Percentiles rank a stretch among this genome's conserved stretches.
Evolutionary conservation across 192 early-diverging fungal species (phyloP).

Genomic region (Linderina pennispora): DNA sequence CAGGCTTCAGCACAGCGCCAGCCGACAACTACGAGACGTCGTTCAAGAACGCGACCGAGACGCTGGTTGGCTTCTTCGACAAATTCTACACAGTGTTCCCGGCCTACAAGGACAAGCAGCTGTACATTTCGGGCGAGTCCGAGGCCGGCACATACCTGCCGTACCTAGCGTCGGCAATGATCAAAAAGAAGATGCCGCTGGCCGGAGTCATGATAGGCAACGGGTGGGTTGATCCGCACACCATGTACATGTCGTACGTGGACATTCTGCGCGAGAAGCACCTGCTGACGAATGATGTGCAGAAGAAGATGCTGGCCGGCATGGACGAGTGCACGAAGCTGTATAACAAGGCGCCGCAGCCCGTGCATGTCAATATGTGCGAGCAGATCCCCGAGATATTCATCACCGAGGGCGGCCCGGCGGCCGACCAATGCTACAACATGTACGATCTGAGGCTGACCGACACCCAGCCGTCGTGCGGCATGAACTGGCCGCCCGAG

Average conservation of each 20-base stretch:
- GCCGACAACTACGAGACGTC: constrained; percentile 9
- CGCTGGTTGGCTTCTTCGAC: constrained; percentile 51
- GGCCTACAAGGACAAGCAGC: constrained; percentile 37
- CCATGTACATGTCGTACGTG: constrained; percentile 50
- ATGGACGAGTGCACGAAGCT: constrained; percentile 34
- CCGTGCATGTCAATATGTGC: constrained; percentile 37
- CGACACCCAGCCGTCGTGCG: constrained; percentile 56
- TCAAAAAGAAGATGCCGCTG: constrained; percentile 47
- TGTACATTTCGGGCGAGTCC: constrained; percentile 72
- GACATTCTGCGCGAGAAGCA: constrained; percentile 35
- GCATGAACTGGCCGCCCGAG: constrained; percentile 52
- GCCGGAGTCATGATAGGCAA: constrained; percentile 61
- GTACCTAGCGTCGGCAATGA: constrained; percentile 54
- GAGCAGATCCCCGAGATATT: constrained; percentile 30
- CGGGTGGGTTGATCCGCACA: constrained; percentile 69
- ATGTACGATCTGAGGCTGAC: constrained; percentile 64
- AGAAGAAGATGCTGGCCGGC: constrained; percentile 11
- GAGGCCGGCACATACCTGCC: constrained; percentile 70
- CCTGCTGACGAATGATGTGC: constrained; percentile 14
- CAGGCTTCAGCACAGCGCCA: constrained; percentile 45
- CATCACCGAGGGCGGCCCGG: constrained; percentile 27
- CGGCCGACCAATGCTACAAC: constrained; percentile 54
- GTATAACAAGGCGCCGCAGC: constrained; percentile 40
- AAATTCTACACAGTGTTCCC: constrained; percentile 56
- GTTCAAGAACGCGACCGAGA: constrained; percentile 32